Base-by-base conservation (phyloP, 2,329 filamentous ascomycete genomes). In the Podosphaera fusca region DNA sequence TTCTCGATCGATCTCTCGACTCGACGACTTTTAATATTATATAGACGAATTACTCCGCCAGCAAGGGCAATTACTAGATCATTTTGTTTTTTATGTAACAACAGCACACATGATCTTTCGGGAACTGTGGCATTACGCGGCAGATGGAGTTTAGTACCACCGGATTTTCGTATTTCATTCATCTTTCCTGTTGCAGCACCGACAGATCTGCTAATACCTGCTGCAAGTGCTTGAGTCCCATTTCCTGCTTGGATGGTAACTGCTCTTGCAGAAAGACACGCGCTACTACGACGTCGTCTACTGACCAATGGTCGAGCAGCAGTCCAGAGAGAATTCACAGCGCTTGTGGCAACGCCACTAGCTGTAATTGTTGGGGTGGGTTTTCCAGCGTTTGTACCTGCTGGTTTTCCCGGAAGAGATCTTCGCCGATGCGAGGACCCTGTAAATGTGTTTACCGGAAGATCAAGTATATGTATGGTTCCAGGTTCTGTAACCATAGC, bases 401-500 rank as follows among this genome's bases (percentile, higher is more conserved):
- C 29, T 45, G 59, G 29, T 21, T 60, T 62, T 14, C 58, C 58
- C 30, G 58, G 55, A 7, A 60, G 29, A 54, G 55, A 31, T 45
- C 57, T 71, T 56, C 76, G 74, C 45, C 78, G 75, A 47, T 80
- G 82, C 31, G 88, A 86, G 46, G 89, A 89, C 89, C 89, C 95
- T 62, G 85, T 81, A 63, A 89, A 90, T 3, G 87, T 86, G 60
- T 80, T 85, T 51, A 80, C 75, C 7, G 88, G 87, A 69, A 96
- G 79, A 62, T 95, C 86, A 61, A 95, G 82, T 49, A 96, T 78
- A 70, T 98, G 92, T 9, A 95, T 82, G 7, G 92, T 98, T n/a
- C 90, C 88, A 63, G 89, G 85, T 65, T 94, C 87, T 0, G 92
- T 96, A 33, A 95, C 81, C 71, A 98, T 82, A 1, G 89, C 90